phyloP scores from a whole-genome alignment of 345 rosid species.

The Eucalyptus sp. region DNA sequence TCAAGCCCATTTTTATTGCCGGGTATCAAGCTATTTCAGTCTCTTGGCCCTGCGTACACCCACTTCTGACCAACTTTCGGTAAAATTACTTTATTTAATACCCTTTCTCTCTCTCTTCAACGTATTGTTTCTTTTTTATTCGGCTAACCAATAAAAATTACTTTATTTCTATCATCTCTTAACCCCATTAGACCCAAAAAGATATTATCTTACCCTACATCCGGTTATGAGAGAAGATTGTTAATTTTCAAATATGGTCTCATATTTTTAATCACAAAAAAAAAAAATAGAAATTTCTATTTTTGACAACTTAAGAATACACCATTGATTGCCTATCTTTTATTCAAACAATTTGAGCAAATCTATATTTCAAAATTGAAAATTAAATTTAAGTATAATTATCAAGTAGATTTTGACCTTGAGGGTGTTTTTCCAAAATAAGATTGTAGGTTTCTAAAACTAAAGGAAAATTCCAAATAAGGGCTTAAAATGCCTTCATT shows the following conservation, averaged over 20 bases:
- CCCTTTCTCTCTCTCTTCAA: not conserved
- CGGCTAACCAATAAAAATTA: not conserved
- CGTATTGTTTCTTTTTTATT: not conserved
- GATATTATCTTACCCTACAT: not conserved
- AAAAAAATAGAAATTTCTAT: too few relatives aligned
- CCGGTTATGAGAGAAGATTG: not conserved
- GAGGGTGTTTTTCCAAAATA: too few relatives aligned
- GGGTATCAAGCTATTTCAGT: not conserved
- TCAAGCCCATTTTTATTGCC: not conserved
- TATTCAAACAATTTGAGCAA: not conserved
- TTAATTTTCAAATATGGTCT: too few relatives aligned
- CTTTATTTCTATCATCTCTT: not conserved
- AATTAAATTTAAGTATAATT: too few relatives aligned
- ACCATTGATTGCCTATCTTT: not conserved
- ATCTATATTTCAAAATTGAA: too few relatives aligned
- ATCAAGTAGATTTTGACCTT: too few relatives aligned
- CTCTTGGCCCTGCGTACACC: not conserved
- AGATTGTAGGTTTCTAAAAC: too few relatives aligned
- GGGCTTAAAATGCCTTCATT: accelerated
- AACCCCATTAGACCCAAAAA: not conserved
- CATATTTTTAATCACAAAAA: not conserved
- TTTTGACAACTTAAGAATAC: not conserved
- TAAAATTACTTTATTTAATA: not conserved
- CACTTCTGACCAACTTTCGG: not conserved
- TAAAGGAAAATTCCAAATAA: too few relatives aligned